These are phyloP conservation scores for Massariosphaeria phaeospora DNA, from an alignment of 495 filamentous ascomycete species.

Conservation along the genomic window DNA sequence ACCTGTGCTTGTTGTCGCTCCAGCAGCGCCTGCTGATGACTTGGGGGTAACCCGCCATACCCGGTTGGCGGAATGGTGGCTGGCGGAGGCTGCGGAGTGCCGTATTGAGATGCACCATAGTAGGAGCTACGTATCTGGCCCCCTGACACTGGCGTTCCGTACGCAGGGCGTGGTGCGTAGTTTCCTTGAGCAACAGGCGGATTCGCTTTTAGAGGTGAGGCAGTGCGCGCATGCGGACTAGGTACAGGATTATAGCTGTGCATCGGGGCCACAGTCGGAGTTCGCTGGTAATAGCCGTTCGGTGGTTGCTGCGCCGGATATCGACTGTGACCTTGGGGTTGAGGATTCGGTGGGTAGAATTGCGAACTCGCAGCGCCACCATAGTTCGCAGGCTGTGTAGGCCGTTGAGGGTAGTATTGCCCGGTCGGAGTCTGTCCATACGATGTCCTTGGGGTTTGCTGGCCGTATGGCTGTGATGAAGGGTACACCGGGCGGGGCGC, in stretches of 20 bases:
- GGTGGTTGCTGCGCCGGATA: slow-evolving; percentile 16
- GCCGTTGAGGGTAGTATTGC: slow-evolving; percentile 28
- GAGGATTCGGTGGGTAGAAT: slow-evolving; percentile 29
- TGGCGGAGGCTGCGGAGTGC: slow-evolving; percentile 17
- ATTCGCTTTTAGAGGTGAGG: slow-evolving; percentile 26
- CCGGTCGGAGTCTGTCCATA: slow-evolving; percentile 13
- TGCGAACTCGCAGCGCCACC: slow-evolving; percentile 23
- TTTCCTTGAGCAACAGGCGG: slow-evolving; percentile 4
- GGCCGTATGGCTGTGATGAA: slow-evolving; percentile 21
- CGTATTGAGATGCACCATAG: slow-evolving; percentile 23
- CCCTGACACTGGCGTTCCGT: slow-evolving; percentile 25
- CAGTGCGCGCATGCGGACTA: slow-evolving; percentile 24
- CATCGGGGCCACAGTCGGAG: slow-evolving; percentile 18
- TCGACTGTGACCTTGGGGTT: slow-evolving; percentile 25
- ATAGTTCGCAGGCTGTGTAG: slow-evolving; percentile 19
- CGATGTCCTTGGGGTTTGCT: slow-evolving; percentile 30
- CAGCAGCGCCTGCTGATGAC: slow-evolving; percentile 36
- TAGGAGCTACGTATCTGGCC: slow-evolving; percentile 20
- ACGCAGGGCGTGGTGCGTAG: slow-evolving; percentile 19
- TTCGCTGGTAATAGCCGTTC: slow-evolving; percentile 27
- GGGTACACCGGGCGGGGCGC: slow-evolving; percentile 17
- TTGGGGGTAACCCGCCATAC: slow-evolving; percentile 31
- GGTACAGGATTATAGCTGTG: slow-evolving; percentile 18
- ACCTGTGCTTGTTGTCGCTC: slow-evolving; percentile 36
- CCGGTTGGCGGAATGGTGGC: slow-evolving; percentile 15